Evolutionary conservation across 441 rosid species (phyloP).

Genomic region (Bocquillonia castaneifolia): DNA sequence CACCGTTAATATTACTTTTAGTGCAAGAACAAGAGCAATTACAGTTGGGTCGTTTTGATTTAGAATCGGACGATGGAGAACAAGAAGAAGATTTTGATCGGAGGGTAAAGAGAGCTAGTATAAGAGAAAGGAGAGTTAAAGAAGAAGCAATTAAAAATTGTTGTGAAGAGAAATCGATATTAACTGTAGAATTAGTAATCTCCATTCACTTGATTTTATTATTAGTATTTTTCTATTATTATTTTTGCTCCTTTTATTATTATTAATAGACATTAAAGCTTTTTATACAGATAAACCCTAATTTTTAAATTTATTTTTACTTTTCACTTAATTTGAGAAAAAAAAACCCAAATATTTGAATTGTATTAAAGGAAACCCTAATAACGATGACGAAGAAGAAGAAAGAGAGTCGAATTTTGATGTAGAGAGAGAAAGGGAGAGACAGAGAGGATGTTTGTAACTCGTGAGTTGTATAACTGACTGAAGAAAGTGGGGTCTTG

Average conservation of each 20-base stretch:
- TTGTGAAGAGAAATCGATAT: slow-evolving; percentile 37
- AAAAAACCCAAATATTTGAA: not conserved
- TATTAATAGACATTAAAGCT: slow-evolving; percentile 46
- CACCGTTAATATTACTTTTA: slow-evolving; percentile 40
- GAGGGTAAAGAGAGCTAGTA: slow-evolving; percentile 34
- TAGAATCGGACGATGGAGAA: not conserved
- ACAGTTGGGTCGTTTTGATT: slow-evolving; percentile 9
- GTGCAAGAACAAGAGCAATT: slow-evolving; percentile 31
- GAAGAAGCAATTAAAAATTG: slow-evolving; percentile 48
- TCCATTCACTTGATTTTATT: slow-evolving; percentile 44
- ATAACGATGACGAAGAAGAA: not conserved
- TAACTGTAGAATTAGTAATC: slow-evolving; percentile 42
- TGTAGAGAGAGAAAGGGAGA: not conserved
- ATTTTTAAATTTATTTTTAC: too few species aligned
- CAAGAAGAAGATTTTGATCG: slow-evolving; percentile 31
- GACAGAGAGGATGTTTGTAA: not conserved
- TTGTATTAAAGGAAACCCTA: slow-evolving; percentile 11
- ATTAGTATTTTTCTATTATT: too few species aligned
- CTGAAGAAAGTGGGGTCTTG: not conserved
- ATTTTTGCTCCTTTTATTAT: too few species aligned
- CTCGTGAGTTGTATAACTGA: slow-evolving; percentile 16
- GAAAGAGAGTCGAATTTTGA: not conserved
- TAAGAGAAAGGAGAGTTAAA: slow-evolving; percentile 38
- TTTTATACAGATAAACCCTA: slow-evolving; percentile 48
- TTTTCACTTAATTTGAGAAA: not conserved